Percentiles rank a stretch among this genome's conserved stretches.
phyloP scores from a whole-genome alignment of 1,284 basidiomycete genomes.

The Ceratobasidium sp. region DNA sequence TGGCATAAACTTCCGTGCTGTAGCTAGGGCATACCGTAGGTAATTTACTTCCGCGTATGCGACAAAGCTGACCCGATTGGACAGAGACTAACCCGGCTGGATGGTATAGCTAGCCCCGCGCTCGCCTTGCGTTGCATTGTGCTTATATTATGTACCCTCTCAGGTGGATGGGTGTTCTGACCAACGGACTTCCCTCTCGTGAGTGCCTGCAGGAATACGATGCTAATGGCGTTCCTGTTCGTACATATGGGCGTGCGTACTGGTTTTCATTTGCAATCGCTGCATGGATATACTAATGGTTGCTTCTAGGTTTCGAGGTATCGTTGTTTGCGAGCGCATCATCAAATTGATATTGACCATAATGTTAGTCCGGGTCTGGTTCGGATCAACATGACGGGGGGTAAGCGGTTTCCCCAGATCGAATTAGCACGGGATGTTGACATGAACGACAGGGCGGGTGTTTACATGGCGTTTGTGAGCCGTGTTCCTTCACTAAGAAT shows the following conservation, averaged over 20 bases:
- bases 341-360: background rate
- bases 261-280: background rate
- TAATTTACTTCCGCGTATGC: background rate
- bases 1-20: background rate
- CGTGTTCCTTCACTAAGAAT: too few species aligned
- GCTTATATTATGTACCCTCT: background rate
- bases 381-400: background rate
- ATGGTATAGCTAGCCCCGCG: background rate
- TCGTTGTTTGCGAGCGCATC: background rate
- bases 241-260: background rate
- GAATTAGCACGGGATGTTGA: background rate
- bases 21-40: background rate
- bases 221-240: background rate
- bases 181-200: background rate
- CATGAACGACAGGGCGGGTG: background rate
- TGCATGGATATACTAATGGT: background rate
- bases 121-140: background rate
- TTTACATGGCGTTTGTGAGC: constrained; percentile 26
- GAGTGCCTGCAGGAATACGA: background rate
- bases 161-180: constrained; percentile 19
- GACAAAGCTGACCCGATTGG: background rate
- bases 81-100: background rate
- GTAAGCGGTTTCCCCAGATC: background rate
- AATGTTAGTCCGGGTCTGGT: background rate
- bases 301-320: background rate